Evolutionary conservation across 2,329 filamentous ascomycete species (phyloP), one percentile per base, ranked within the genome.

Genomic region (Parasarocladium wereldwijsianum): DNA sequence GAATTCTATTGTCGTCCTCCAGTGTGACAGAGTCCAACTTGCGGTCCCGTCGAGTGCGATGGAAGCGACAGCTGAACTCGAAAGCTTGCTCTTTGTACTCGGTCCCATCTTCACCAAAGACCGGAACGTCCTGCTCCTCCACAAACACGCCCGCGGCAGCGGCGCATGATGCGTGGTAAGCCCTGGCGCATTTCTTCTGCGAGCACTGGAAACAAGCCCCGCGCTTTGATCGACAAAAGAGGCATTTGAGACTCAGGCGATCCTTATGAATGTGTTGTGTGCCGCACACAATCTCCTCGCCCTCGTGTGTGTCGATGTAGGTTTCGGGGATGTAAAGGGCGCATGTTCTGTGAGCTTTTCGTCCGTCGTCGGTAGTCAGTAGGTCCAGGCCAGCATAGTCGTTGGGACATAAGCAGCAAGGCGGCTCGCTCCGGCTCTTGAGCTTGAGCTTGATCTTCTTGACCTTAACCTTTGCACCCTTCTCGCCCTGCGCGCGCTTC

Each of bases 121-220:
- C 80, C 0, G 84, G 81, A 17, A 93, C 76, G 20, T 84, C 73
- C 17, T 82, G 82, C 43, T 84, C 73, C 48, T 98, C 87, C 28
- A 94, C 76, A 47, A 93, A 81, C 2, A 94, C 85, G 33, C 90
- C 90, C 20, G 86, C 87, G 14, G 87, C 76, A 6, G 85, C 78
- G 3, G 90, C 90, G 49, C 90, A 98, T 2, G 86, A 96, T 11
- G 87, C 82, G 50, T 98, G 90, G 54, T 94, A 98, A 7, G 87
- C 79, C 38, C 90, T 68, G 4, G 83, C 79, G 45, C 90, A 98
- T 51, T 93, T 96, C 60, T 86, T 87, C 42, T 84, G 78, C 1
- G 84, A 92, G 54, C 90, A 98, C 52, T 96, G 87, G 57, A 98
- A 92, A 55, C 87, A 94, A 11, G 84, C 84, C n/a, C 90, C 90